Percentiles rank a stretch among this genome's conserved stretches.
These are phyloP conservation scores for Fusarium avenaceum DNA, from an alignment of 2,329 filamentous ascomycete species.

Conservation along the genomic window DNA sequence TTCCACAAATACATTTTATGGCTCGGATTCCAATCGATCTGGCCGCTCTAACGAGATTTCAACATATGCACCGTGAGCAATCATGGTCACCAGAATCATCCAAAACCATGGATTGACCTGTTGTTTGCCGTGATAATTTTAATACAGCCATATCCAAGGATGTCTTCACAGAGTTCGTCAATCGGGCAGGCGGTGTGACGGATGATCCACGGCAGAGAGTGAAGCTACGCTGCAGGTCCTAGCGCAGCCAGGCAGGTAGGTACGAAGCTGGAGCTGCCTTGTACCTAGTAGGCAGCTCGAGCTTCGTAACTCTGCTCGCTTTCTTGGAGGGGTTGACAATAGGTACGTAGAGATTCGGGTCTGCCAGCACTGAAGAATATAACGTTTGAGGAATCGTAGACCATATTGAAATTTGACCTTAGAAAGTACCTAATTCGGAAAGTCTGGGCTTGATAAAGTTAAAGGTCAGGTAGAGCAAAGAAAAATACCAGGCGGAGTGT, in stretches of 20 bases:
- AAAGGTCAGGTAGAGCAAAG: no score
- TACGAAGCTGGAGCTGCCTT: constrained; percentile 57
- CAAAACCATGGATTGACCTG: not conserved
- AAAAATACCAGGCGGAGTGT: no score
- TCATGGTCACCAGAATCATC: not conserved
- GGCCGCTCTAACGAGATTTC: no score
- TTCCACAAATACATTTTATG: no score
- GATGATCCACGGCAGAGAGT: constrained; percentile 40
- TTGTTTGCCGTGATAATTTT: not conserved
- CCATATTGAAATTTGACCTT: no score
- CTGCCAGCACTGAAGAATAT: not conserved
- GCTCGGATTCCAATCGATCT: no score
- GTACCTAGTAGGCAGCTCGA: not conserved
- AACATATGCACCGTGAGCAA: no score
- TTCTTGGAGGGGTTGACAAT: not conserved
- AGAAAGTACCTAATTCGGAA: no score
- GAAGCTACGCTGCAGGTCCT: constrained; percentile 19
- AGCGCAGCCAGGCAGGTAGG: constrained; percentile 45
- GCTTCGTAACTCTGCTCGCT: no score
- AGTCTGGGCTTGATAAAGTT: no score
- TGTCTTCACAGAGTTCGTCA: constrained; percentile 34
- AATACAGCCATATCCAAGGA: not conserved
- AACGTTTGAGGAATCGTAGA: not conserved
- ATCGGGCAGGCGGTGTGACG: constrained; percentile 47
- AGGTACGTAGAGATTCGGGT: not conserved